Evolutionary conservation across 768 basidiomycete species (phyloP), one percentile per base, ranked within the genome.

Genomic region (Aureoboletus auriporus): DNA sequence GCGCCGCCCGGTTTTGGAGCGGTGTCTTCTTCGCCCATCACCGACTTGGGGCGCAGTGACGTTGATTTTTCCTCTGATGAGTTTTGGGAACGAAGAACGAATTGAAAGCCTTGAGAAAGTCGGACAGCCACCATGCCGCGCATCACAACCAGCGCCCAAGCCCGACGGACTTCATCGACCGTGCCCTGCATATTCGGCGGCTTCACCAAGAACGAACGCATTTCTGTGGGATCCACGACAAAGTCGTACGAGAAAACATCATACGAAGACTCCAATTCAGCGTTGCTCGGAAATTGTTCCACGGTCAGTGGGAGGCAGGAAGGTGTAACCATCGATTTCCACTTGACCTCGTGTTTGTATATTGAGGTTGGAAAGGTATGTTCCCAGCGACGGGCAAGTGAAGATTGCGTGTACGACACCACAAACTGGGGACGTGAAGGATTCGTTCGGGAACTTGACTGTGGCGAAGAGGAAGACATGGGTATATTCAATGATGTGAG

Each of bases 31-130:
- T 84, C 83, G 0, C 71, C 69, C 49, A 78, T 58, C 55, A 84
- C 82, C 23, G 82, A 79, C 56, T 82, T 80, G 16, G 75, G 66
- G 46, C 82, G 73, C 28, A 79, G 68, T 39, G 75, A 57, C 9
- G 62, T 49, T 47, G 65, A 50, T n/a, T 64, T 65, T 30, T 72
- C 71, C 13, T 72, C 67, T 41, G 56, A 51, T 1, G 47, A 45
- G 30, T 59, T 63, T 13, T 61, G 53, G 8, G 79, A 75, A 20
- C 75, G 74, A 14, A 93, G 70, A 17, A 96, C 82, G 58, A 97
- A 90, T 63, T 97, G 95, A 67, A 97, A 98, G 17, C 94, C 94
- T 66, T 97, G 93, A 11, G 89, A 83, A 11, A 98, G 76, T 20
- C 95, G 78, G 39, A 96, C 84, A 4, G 89, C 92, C 1, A 90